Evolutionary conservation across 2,329 filamentous ascomycete genomes (phyloP).

Genomic region (Blastomyces gilchristii): DNA sequence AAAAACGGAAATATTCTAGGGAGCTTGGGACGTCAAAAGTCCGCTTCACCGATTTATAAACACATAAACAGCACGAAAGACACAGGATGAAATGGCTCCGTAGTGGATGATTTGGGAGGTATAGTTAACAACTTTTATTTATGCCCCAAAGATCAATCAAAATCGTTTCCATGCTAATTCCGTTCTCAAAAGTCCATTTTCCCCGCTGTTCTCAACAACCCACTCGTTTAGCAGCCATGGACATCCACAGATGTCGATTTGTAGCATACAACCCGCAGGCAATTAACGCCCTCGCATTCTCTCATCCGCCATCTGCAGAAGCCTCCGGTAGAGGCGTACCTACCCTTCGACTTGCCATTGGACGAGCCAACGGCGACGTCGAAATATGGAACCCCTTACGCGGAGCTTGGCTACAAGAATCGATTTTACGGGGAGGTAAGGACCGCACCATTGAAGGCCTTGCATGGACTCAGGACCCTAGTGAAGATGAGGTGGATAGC

Average conservation of each 20-base stretch:
- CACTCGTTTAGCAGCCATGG: constrained; percentile 48
- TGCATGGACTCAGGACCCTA: constrained; percentile 80
- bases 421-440: constrained; percentile 69
- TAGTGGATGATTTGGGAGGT: constrained; percentile 2
- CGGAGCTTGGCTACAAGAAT: constrained; percentile 82
- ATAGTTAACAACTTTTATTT: not conserved
- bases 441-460: constrained; percentile 83
- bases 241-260: constrained; percentile 94
- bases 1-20: not conserved
- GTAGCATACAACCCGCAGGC: constrained; percentile 82
- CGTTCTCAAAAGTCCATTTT: not conserved
- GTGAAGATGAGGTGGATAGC: constrained; percentile 49
- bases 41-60: not conserved
- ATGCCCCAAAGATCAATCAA: not conserved
- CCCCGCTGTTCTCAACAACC: not conserved
- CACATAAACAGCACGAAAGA: not conserved
- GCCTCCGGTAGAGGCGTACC: constrained; percentile 41
- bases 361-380: constrained; percentile 87
- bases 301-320: constrained; percentile 52
- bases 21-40: not conserved
- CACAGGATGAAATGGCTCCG: not conserved
- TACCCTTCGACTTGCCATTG: constrained; percentile 70
- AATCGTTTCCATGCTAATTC: not conserved
- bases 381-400: constrained; percentile 91
- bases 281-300: constrained; percentile 92